Conservation (phyloP, 768 basidiomycete species). For the Fomitopsis serialis region DNA sequence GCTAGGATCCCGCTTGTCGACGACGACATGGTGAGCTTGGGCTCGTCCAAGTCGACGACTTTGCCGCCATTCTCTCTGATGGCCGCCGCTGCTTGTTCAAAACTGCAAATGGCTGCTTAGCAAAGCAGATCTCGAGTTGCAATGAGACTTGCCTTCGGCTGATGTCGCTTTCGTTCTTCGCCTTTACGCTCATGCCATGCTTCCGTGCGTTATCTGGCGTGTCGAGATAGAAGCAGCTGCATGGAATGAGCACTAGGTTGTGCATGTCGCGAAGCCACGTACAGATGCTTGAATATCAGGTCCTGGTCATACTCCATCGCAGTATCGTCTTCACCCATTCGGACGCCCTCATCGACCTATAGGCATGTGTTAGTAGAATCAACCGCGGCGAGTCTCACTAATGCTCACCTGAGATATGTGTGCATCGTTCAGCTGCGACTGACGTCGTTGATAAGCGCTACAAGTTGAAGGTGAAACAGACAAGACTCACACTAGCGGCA, state of each 20-base stretch:
- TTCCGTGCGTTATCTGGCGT: constrained; percentile 64
- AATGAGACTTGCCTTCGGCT: constrained; percentile 39
- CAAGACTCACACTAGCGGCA: neutral
- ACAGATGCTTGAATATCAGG: constrained; percentile 82
- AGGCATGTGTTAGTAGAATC: neutral
- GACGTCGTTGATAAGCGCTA: neutral
- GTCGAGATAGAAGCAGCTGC: constrained; percentile 87
- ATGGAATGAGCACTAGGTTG: constrained; percentile 4
- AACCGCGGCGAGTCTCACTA: neutral
- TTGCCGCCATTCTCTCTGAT: constrained; percentile 72
- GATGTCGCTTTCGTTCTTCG: constrained; percentile 49
- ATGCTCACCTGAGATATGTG: neutral
- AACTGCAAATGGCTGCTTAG: constrained; percentile 34
- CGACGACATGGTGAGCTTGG: constrained; percentile 83
- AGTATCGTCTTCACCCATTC: constrained; percentile 67
- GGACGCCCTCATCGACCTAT: constrained; percentile 5
- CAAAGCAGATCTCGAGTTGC: neutral
- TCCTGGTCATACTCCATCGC: constrained; percentile 78
- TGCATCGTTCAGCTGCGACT: neutral
- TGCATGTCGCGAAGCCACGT: constrained; percentile 21
- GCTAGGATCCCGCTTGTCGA: constrained; percentile 80
- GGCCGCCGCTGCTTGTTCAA: constrained; percentile 41
- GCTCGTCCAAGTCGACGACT: constrained; percentile 61
- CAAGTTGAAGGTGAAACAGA: neutral
- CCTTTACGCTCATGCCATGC: constrained; percentile 55